These are phyloP conservation scores for Fraxinus platypoda DNA, from an alignment of 305 asterid genomes.

Conservation along the genomic window DNA sequence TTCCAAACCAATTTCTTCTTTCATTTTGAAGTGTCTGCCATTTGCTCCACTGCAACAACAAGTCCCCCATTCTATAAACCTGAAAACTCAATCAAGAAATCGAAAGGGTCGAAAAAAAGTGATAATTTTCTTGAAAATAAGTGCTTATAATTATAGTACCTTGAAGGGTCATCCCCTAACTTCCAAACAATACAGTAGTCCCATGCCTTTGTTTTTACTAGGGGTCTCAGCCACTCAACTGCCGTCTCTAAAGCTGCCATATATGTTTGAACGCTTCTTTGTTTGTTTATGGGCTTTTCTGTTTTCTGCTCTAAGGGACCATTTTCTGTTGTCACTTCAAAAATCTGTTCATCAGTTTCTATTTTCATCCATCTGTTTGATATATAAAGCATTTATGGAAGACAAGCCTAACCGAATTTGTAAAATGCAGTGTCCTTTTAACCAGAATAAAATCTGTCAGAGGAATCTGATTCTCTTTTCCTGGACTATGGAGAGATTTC, in stretches of 20 bases:
- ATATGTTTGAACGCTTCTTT: slow-evolving; percentile 40
- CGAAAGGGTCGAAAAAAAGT: background rate
- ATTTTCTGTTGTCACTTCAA: background rate
- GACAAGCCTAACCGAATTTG: slow-evolving; percentile 43
- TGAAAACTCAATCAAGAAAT: slow-evolving; percentile 21
- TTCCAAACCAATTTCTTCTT: slow-evolving; percentile 36
- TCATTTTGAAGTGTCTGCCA: slow-evolving; percentile 22
- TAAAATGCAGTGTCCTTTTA: slow-evolving; percentile 24
- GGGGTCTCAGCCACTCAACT: slow-evolving; percentile 57
- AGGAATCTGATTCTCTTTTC: slow-evolving; percentile 37
- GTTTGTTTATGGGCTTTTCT: slow-evolving; percentile 26
- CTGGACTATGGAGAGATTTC: background rate
- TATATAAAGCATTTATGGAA: slow-evolving; percentile 17
- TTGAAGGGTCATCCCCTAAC: slow-evolving; percentile 78
- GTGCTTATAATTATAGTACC: slow-evolving; percentile 17
- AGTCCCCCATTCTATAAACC: slow-evolving; percentile 75
- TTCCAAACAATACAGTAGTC: slow-evolving; percentile 82
- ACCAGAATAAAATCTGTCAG: slow-evolving; percentile 46
- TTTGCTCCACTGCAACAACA: slow-evolving; percentile 78
- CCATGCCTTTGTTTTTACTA: slow-evolving; percentile 56
- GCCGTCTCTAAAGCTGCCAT: slow-evolving; percentile 49
- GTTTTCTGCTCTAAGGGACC: background rate
- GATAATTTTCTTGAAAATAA: background rate
- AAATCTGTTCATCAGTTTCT: slow-evolving; percentile 3
- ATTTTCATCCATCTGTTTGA: background rate